These are phyloP conservation scores for Phytopythium boreale DNA, from an alignment of 352 stramenopile species.

Conservation along the genomic window DNA sequence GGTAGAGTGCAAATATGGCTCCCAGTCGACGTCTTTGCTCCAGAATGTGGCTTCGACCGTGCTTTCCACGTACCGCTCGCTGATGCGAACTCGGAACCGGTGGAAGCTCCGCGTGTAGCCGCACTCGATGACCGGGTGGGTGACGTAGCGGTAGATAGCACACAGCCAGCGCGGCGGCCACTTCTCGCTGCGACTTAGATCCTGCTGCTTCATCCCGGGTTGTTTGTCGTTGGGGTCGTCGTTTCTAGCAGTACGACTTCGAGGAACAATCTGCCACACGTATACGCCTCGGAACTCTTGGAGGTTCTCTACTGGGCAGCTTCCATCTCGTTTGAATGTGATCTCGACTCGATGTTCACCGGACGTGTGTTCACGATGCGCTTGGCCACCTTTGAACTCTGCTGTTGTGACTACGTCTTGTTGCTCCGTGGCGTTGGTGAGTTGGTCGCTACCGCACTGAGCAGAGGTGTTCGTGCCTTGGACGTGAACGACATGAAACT, in stretches of 20 bases:
- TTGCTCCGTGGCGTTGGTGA: background rate
- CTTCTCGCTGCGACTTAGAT: background rate
- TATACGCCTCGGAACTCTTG: conserved; percentile 27
- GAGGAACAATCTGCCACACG: conserved; percentile 32
- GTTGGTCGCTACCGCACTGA: background rate
- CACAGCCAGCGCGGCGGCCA: conserved; percentile 46
- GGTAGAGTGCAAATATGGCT: conserved; percentile 16
- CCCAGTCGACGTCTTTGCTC: conserved; percentile 61
- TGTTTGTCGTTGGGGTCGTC: background rate
- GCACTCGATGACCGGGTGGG: conserved; percentile 51
- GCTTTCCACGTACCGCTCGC: conserved; percentile 24
- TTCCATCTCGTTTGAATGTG: conserved; percentile 37
- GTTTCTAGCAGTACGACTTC: background rate
- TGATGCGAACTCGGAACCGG: conserved; percentile 44
- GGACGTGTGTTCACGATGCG: background rate
- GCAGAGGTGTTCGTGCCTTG: background rate
- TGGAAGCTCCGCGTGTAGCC: conserved; percentile 5
- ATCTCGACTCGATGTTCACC: conserved; percentile 10
- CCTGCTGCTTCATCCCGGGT: background rate
- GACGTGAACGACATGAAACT: conserved; percentile 35
- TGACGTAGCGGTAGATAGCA: conserved; percentile 45
- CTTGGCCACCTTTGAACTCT: background rate
- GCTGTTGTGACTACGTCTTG: background rate
- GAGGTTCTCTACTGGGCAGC: conserved; percentile 29
- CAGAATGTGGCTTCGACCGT: conserved; percentile 48